Evolutionary conservation across 139 green algal genomes (phyloP).

Genomic region (Gonium pectorale): DNA sequence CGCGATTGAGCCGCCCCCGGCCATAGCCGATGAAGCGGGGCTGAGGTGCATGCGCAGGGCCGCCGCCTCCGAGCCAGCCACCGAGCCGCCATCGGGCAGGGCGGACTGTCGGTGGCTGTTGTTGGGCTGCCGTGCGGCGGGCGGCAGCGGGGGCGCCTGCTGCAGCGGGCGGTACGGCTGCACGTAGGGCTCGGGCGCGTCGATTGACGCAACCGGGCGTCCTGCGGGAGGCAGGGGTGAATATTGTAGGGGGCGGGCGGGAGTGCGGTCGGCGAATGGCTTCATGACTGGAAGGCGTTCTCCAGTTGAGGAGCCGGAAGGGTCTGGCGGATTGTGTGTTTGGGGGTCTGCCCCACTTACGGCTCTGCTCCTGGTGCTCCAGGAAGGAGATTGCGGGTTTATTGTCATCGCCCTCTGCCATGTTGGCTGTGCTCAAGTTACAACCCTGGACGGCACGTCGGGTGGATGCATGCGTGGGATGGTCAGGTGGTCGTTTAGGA

Average conservation of each 20-base stretch:
- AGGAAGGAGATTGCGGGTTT: background rate
- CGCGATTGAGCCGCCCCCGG: too few species aligned
- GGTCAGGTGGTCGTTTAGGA: too few species aligned
- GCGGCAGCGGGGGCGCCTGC: background rate
- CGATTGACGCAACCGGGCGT: background rate
- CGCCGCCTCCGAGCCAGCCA: too few species aligned
- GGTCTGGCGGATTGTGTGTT: too few species aligned
- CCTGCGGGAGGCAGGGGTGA: background rate
- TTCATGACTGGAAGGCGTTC: too few species aligned
- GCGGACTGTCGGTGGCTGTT: too few species aligned
- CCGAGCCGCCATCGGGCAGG: background rate
- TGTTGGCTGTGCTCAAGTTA: background rate
- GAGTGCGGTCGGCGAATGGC: too few species aligned
- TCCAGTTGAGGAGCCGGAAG: too few species aligned
- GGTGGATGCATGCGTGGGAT: too few species aligned
- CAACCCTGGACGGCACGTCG: too few species aligned
- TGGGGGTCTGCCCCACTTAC: background rate
- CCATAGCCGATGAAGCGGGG: background rate
- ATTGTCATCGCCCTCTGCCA: conserved; percentile 19
- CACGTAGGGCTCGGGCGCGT: conserved; percentile 8
- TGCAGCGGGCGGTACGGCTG: background rate
- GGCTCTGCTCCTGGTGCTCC: background rate
- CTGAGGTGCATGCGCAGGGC: background rate
- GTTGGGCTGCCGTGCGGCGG: background rate
- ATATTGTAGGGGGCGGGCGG: too few species aligned